Evolutionary conservation across 1,139 yeast genomes (phyloP).

Genomic region (Geotrichum fermentans): DNA sequence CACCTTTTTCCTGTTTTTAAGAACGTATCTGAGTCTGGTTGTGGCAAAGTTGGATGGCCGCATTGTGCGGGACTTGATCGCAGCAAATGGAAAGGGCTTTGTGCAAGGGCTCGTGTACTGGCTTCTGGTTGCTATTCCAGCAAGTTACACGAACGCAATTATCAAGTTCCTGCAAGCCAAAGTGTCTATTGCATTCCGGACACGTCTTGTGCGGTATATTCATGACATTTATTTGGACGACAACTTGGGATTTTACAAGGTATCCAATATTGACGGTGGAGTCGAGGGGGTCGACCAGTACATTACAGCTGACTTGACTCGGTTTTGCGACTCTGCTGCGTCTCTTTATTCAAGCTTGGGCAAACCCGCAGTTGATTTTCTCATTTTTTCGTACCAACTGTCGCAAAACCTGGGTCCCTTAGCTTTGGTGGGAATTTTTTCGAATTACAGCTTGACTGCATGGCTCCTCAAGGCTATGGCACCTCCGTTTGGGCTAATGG

Average conservation of each 20-base stretch:
- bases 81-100: slow-evolving; percentile 74
- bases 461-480: slow-evolving; percentile 65
- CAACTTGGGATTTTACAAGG: slow-evolving; percentile 76
- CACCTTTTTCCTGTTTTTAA: slow-evolving; percentile 64
- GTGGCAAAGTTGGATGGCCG: slow-evolving; percentile 91
- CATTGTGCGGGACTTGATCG: slow-evolving; percentile 82
- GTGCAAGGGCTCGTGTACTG: slow-evolving; percentile 75
- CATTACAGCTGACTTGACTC: slow-evolving; percentile 77
- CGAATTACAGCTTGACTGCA: slow-evolving; percentile 79
- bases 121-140: slow-evolving; percentile 88
- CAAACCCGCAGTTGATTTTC: slow-evolving; percentile 81
- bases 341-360: slow-evolving; percentile 85
- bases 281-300: slow-evolving; percentile 61
- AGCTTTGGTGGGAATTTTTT: slow-evolving; percentile 75
- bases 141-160: slow-evolving; percentile 87
- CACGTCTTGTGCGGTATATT: slow-evolving; percentile 75
- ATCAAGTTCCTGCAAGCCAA: slow-evolving; percentile 76
- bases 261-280: slow-evolving; percentile 41
- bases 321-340: slow-evolving; percentile 78
- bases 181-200: slow-evolving; percentile 77
- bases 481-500: slow-evolving; percentile 79
- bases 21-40: slow-evolving; percentile 83
- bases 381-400: slow-evolving; percentile 81
- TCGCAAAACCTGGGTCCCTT: slow-evolving; percentile 81
- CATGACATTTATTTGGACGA: slow-evolving; percentile 86